Conservation (phyloP, 441 rosid species). For the Corymbia citriodora region DNA sequence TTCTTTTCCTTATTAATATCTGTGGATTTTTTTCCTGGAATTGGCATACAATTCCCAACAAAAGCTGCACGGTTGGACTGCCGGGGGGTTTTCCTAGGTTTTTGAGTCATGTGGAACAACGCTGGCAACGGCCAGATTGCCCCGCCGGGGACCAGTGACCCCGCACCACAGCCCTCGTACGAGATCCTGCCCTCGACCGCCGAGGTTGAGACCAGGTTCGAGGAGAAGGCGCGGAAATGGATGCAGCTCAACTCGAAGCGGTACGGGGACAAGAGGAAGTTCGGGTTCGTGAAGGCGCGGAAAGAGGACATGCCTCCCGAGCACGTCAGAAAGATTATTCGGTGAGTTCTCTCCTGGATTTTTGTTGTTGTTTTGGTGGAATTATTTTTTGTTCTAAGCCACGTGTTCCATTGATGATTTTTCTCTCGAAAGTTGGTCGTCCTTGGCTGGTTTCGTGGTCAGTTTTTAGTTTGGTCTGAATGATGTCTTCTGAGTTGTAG, state of each 20-base stretch:
- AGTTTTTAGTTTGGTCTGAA: background rate
- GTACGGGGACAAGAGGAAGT: conserved; percentile 88
- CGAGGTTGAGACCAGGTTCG: conserved; percentile 11
- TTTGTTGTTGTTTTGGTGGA: background rate
- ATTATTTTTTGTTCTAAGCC: background rate
- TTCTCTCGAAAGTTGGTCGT: background rate
- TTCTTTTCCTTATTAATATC: no score
- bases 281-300: conserved; percentile 91
- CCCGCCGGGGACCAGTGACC: background rate
- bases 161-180: background rate
- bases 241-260: conserved; percentile 87
- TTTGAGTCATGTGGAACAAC: background rate
- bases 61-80: background rate
- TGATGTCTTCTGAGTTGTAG: background rate
- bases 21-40: no score
- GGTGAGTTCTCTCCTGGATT: background rate
- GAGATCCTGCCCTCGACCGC: background rate
- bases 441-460: background rate
- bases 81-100: background rate
- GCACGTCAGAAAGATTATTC: conserved; percentile 84
- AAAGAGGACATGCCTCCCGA: conserved; percentile 99
- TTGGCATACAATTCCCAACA: background rate
- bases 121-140: background rate
- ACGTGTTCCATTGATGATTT: background rate
- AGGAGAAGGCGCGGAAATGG: conserved; percentile 94